phyloP scores from a whole-genome alignment of 2,329 filamentous ascomycete genomes.

The Botrytis elliptica region DNA sequence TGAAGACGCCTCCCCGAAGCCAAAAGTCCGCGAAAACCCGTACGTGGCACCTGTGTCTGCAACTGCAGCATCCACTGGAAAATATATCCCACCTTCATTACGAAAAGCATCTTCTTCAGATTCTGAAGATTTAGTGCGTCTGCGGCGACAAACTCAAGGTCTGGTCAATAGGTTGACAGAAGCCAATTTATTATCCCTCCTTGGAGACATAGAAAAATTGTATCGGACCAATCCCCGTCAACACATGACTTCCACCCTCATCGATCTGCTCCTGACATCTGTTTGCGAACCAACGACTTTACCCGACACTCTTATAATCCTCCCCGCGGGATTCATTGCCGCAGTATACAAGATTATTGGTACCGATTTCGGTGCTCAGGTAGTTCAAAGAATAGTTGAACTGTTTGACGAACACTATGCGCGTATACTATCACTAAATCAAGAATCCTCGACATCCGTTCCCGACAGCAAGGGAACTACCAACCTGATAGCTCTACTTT shows the following conservation, averaged over 20 bases:
- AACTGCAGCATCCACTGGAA: slow-evolving; percentile 52
- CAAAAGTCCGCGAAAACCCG: slow-evolving; percentile 72
- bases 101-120: slow-evolving; percentile 63
- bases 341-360: slow-evolving; percentile 86
- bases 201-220: slow-evolving; percentile 77
- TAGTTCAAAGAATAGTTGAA: slow-evolving; percentile 75
- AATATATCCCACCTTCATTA: slow-evolving; percentile 88
- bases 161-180: slow-evolving; percentile 91
- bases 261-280: slow-evolving; percentile 75
- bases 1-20: slow-evolving; percentile 40
- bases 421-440: slow-evolving; percentile 33
- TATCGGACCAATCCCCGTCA: slow-evolving; percentile 85
- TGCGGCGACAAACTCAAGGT: slow-evolving; percentile 81
- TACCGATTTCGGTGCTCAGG: slow-evolving; percentile 83
- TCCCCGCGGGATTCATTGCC: slow-evolving; percentile 85
- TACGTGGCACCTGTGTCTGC: slow-evolving; percentile 70
- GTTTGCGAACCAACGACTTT: slow-evolving; percentile 76
- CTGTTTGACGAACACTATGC: slow-evolving; percentile 68
- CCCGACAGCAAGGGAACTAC: slow-evolving; percentile 58
- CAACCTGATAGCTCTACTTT: slow-evolving; percentile 79
- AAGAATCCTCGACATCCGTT: slow-evolving; percentile 34
- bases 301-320: slow-evolving; percentile 84
- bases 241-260: slow-evolving; percentile 77
- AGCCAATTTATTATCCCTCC: slow-evolving; percentile 80
- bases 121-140: slow-evolving; percentile 63